phyloP scores from a whole-genome alignment of 371 early-diverging fungal species.

The Entomophthora muscae region DNA sequence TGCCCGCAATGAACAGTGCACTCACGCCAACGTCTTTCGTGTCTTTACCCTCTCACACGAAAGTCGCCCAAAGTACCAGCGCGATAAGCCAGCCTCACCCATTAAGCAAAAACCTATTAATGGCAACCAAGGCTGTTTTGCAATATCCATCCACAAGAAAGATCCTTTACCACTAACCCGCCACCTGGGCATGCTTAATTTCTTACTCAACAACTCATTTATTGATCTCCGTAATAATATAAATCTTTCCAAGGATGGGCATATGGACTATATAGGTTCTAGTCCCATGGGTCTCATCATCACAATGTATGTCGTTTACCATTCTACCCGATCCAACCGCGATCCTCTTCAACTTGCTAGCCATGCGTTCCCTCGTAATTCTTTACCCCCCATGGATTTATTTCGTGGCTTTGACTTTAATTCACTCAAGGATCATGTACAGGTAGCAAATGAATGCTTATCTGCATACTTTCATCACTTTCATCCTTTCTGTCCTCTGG shows the following conservation, averaged over 20 bases:
- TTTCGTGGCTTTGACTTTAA: neutral
- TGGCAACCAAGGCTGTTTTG: neutral
- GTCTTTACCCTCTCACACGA: neutral
- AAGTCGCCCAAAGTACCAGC: too few species aligned
- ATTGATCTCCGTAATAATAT: conserved; percentile 3
- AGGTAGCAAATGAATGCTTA: neutral
- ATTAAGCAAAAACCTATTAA: neutral
- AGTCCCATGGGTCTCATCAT: conserved; percentile 7
- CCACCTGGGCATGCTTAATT: neutral
- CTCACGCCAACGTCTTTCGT: neutral
- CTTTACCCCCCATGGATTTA: neutral
- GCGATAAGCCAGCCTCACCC: neutral
- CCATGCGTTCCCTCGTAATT: neutral
- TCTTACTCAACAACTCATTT: conserved; percentile 5
- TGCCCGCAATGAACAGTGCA: neutral
- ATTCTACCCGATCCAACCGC: neutral
- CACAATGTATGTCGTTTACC: conserved; percentile 6
- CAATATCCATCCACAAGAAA: neutral
- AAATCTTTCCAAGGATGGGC: neutral
- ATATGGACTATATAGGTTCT: conserved; percentile 4
- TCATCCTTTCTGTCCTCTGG: conserved; percentile 1
- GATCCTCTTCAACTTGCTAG: neutral
- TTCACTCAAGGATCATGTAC: neutral
- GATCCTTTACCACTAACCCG: neutral
- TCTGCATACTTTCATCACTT: conserved; percentile 2